These are phyloP conservation scores for Coemansia sp. DNA, from an alignment of 192 early-diverging fungal genomes.

Conservation along the genomic window DNA sequence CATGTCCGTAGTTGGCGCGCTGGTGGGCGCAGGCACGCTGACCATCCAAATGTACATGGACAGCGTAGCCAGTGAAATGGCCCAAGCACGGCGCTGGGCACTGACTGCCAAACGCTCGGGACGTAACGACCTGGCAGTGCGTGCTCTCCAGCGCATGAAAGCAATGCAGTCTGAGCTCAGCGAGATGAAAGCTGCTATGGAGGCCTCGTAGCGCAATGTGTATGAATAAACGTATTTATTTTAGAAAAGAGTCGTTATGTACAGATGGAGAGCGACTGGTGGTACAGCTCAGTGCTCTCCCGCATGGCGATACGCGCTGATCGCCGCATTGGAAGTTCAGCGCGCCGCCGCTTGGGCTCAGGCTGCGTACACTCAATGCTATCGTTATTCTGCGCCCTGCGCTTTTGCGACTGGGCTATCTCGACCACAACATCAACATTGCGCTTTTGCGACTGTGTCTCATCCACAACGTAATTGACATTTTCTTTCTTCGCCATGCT, in stretches of 20 bases:
- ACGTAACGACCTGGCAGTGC: conserved; percentile 38
- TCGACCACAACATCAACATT: too few species aligned
- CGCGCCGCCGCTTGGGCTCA: neutral
- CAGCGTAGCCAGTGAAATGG: conserved; percentile 18
- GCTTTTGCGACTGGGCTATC: neutral
- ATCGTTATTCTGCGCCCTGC: neutral
- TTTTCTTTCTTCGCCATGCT: neutral
- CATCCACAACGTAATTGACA: neutral
- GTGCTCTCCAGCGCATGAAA: conserved; percentile 43
- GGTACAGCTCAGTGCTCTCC: conserved; percentile 9
- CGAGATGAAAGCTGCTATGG: conserved; percentile 48
- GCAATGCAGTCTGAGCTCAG: conserved; percentile 43
- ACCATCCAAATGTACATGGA: conserved; percentile 43
- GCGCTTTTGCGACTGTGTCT: too few species aligned
- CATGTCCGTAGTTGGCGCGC: conserved; percentile 44
- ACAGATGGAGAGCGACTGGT: conserved; percentile 23
- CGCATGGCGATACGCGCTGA: conserved; percentile 41
- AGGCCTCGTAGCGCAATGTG: neutral
- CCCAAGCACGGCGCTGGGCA: conserved; percentile 38
- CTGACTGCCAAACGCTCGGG: conserved; percentile 31
- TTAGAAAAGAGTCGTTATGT: conserved; percentile 9
- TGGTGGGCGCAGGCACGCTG: conserved; percentile 40
- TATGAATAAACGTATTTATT: neutral
- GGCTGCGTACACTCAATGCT: neutral
- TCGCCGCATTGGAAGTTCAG: conserved; percentile 15